Evolutionary conservation across 768 basidiomycete genomes (phyloP), one percentile per base, ranked within the genome.

Genomic region (Serendipita indica): DNA sequence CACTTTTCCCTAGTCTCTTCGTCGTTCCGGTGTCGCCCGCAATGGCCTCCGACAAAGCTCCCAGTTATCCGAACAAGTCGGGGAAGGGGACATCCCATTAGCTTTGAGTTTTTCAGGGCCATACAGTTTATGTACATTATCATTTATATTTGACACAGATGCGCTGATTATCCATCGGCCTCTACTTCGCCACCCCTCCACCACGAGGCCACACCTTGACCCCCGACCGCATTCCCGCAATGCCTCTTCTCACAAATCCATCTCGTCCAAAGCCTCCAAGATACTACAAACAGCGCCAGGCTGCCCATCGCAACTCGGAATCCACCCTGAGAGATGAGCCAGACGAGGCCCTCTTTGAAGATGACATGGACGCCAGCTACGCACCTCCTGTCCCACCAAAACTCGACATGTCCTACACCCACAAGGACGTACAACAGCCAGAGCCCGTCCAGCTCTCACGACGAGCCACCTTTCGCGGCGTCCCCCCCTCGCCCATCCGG

Each of bases 151-250:
- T n/a, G n/a, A n/a, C n/a, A n/a, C n/a, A n/a, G n/a, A n/a, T n/a
- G n/a, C n/a, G n/a, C n/a, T n/a, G n/a, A n/a, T n/a, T n/a, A n/a
- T n/a, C n/a, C n/a, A n/a, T n/a, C n/a, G n/a, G n/a, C n/a, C n/a
- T n/a, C n/a, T n/a, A n/a, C n/a, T n/a, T n/a, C 5, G 41, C 41
- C 18, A 43, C 41, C 41, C 20, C 20, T n/a, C n/a, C 20, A 54
- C 20, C 49, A 54, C 49, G 49, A 54, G 49, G 49, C 49, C 32
- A 22, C 30, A 54, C n/a, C 49, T 54, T 54, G 49, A 30, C 30
- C 49, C 30, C 30, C 27, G 18, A n/a, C 41, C 27, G 41, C 41
- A 43, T 25, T 43, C 41, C n/a, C 30, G 32, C 12, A 33, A 54
- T 54, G 49, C 30, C 49, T 25, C 49, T 25, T 10, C 43, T 46